Evolutionary conservation across 345 rosid genomes (phyloP).

Genomic region (Salix koriyanagi): DNA sequence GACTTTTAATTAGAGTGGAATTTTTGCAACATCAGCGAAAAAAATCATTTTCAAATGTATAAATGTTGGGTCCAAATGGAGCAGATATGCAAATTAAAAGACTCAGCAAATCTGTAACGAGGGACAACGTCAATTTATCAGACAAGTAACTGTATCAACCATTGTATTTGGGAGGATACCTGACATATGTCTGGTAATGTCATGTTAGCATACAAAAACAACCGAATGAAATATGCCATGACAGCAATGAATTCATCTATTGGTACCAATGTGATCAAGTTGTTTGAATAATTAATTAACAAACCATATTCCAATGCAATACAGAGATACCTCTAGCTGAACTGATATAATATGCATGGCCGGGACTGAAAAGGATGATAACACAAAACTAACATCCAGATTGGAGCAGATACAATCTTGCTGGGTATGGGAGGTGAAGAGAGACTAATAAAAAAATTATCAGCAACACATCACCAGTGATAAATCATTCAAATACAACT

Average conservation of each 20-base stretch:
- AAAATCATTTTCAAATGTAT: not conserved
- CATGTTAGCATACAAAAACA: not conserved
- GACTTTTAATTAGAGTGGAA: not conserved
- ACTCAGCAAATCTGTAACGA: constrained; percentile 56
- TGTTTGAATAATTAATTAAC: not conserved
- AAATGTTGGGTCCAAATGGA: constrained; percentile 63
- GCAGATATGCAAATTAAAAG: constrained; percentile 48
- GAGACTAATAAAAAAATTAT: constrained; percentile 16
- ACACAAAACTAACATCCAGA: constrained; percentile 22
- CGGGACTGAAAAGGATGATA: constrained; percentile 42
- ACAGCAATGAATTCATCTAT: not conserved
- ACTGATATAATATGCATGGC: not conserved
- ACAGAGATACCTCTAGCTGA: not conserved
- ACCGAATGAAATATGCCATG: not conserved
- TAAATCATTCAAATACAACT: not conserved
- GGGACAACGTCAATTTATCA: constrained; percentile 41
- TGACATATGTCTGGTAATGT: constrained; percentile 58
- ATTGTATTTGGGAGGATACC: constrained; percentile 36
- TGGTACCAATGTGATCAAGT: not conserved
- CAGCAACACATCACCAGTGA: constrained; percentile 40
- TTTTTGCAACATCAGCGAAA: no score
- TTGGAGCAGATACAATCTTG: constrained; percentile 25
- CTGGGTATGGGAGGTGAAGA: constrained; percentile 38
- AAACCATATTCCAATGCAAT: not conserved
- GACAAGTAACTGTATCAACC: constrained; percentile 71